Percentiles rank a stretch among this genome's conserved stretches.
Evolutionary conservation across 495 filamentous ascomycete species (phyloP).

Genomic region (Lasiosphaeria ovina): DNA sequence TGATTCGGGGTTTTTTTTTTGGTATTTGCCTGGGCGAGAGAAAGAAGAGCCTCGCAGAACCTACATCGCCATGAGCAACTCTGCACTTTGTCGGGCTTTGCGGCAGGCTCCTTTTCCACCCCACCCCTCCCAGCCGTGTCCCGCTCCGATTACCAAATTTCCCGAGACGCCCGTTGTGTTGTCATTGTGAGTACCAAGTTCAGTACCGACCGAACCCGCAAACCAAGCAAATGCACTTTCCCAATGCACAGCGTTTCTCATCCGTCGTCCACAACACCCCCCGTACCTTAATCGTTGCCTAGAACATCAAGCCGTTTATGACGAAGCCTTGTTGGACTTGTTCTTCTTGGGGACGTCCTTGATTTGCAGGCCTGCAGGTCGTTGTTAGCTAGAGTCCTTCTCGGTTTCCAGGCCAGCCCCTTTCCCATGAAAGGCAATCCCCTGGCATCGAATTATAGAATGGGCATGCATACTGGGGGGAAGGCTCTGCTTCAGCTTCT

Average conservation of each 20-base stretch:
- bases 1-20: constrained; percentile 19
- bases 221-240: constrained; percentile 12
- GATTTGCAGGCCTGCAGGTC: constrained; percentile 42
- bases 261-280: constrained; percentile 12
- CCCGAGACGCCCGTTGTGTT: constrained; percentile 15
- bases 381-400: too few species aligned
- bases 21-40: constrained; percentile 3
- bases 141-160: constrained; percentile 1
- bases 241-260: constrained; percentile 6
- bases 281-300: background rate
- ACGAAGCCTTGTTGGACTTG: constrained; percentile 37
- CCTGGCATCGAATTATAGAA: too few species aligned
- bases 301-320: constrained; percentile 18
- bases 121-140: constrained; percentile 1
- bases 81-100: background rate
- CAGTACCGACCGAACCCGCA: constrained; percentile 10
- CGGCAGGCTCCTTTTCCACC: constrained; percentile 6
- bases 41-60: constrained; percentile 5
- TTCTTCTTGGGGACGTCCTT: constrained; percentile 52
- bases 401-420: too few species aligned
- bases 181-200: background rate
- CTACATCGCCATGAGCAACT: constrained; percentile 14
- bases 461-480: constrained; percentile 74
- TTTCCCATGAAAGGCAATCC: background rate
- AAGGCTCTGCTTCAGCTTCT: constrained; percentile 99